phyloP scores from a whole-genome alignment of 306 rosid genomes.

The Malus domestica region ASM211411v1 NC_041793.1:35744501-35745000 shows the following conservation, averaged over 20 bases:
- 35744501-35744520: constrained; percentile 36
- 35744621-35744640: constrained; percentile 60
- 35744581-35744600: not conserved
- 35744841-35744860: not conserved
- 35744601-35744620: not conserved
- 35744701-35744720: constrained; percentile 48
- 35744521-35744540: not conserved
- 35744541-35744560: not conserved
- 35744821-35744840: not conserved
- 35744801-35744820: not conserved
- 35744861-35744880: not conserved
- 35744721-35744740: constrained; percentile 53
- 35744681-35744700: constrained; percentile 50
- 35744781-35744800: constrained; percentile 86
- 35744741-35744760: constrained; percentile 80
- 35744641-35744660: constrained; percentile 75
- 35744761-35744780: constrained; percentile 87
- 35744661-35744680: constrained; percentile 86
- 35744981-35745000: not conserved
- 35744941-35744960: not conserved
- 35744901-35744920: not conserved
- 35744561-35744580: no score
- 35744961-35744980: not conserved
- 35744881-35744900: not conserved
- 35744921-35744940: not conserved